phyloP scores from a whole-genome alignment of 176 grass and related monocot genomes.

The Hordeum vulgare region DNA sequence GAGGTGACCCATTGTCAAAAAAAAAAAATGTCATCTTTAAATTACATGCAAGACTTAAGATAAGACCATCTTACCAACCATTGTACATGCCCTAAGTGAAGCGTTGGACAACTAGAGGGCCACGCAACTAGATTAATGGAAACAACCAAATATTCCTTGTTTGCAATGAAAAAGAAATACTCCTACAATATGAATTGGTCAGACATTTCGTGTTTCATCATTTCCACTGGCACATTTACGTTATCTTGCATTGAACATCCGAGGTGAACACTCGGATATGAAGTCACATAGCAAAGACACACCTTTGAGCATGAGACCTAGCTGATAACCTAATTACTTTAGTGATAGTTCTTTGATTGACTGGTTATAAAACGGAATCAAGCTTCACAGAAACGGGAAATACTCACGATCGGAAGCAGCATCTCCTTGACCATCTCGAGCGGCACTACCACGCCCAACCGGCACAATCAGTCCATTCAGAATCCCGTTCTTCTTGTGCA shows the following conservation, averaged over 20 bases:
- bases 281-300: not conserved
- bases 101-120: not conserved
- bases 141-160: not conserved
- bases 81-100: too few relatives aligned
- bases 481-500: constrained; percentile 46
- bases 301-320: not conserved
- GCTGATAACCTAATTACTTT: not conserved
- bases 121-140: not conserved
- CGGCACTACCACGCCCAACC: constrained; percentile 1
- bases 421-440: constrained; percentile 18
- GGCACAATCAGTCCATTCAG: constrained; percentile 47
- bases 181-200: not conserved
- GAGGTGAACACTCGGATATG: not conserved
- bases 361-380: not conserved
- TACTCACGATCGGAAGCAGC: constrained; percentile 35
- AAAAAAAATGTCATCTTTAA: too few relatives aligned
- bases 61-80: too few relatives aligned
- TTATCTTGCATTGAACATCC: not conserved
- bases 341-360: not conserved
- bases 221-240: not conserved
- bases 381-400: not conserved
- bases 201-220: not conserved
- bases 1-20: too few relatives aligned
- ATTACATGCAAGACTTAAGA: too few relatives aligned
- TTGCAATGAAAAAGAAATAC: not conserved